Base-by-base conservation (phyloP, 768 basidiomycete species). In the Termitomyces sp. region DNA sequence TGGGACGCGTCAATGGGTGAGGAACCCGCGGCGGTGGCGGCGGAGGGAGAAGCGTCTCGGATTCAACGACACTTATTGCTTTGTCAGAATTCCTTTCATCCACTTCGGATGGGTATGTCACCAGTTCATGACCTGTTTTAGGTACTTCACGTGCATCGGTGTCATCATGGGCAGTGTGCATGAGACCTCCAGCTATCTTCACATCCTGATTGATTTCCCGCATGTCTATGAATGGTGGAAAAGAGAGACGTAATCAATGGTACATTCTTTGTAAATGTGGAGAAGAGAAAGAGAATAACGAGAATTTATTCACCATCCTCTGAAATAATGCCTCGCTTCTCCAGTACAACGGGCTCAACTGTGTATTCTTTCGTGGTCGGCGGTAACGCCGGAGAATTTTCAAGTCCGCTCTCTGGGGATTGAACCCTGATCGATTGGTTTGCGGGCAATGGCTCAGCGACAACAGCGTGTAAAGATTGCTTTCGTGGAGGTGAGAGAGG, bases 221-320 rank as follows among this genome's bases (percentile, higher is more conserved):
- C 60, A 51, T 47, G 61, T 62, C 63, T 66, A 64, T 47, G 52
- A 49, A 46, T 43, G 28, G 56, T 41, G 45, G 46, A 59, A 61
- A 55, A 58, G 32, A 46, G 22, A 56, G 49, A 48, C 36, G 52
- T 36, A 68, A 73, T 71, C 70, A 74, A 73, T 62, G 44, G 61
- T 66, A 60, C 57, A 61, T 66, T 65, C 55, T 54, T 49, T 56
- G 50, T 59, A 55, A 50, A 40, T 53, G 47, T 51, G 55, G 55
- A 63, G 52, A 66, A 50, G 59, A 50, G 59, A 57, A 59, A 63
- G 64, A 66, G 56, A 56, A 18, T 51, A 51, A 57, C 40, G 61
- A 65, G 41, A 40, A 5, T 32, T 62, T 65, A 68, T 64, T 69
- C 67, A 69, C 68, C 64, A 62, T 67, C 63, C 57, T 62, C 60